Evolutionary conservation across 2,329 filamentous ascomycete genomes (phyloP).

Genomic region (Epichloe gansuensis): DNA sequence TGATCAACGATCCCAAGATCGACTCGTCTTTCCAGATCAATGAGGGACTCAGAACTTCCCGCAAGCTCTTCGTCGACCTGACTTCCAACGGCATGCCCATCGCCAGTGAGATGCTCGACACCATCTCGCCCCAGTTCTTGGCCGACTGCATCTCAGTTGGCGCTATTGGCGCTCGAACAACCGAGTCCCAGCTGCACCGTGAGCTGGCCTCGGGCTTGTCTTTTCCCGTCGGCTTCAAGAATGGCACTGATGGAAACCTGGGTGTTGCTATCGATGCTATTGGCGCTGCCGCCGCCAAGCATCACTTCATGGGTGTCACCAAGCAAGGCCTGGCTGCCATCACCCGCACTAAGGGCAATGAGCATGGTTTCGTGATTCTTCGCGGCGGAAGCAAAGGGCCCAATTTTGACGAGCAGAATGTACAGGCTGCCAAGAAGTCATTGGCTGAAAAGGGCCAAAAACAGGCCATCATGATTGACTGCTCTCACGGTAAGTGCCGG

Average conservation of each 20-base stretch:
- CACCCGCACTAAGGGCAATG: slow-evolving; percentile 82
- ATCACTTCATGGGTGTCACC: slow-evolving; percentile 97
- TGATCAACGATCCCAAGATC: slow-evolving; percentile 98
- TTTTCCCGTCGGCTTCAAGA: slow-evolving; percentile 99
- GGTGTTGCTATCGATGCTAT: slow-evolving; percentile 92
- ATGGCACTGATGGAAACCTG: slow-evolving; percentile 88
- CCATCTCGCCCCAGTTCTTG: slow-evolving; percentile 94
- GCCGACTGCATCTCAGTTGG: slow-evolving; percentile 92
- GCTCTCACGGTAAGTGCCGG: slow-evolving; percentile 68
- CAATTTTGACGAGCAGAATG: slow-evolving; percentile 81
- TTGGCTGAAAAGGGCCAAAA: slow-evolving; percentile 72
- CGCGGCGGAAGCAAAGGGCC: slow-evolving; percentile 83
- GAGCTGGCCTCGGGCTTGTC: slow-evolving; percentile 90
- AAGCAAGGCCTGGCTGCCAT: slow-evolving; percentile 96
- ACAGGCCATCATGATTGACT: slow-evolving; percentile 93
- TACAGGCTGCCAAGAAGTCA: slow-evolving; percentile 65
- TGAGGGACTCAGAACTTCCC: slow-evolving; percentile 86
- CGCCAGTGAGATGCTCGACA: slow-evolving; percentile 96
- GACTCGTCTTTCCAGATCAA: slow-evolving; percentile 98
- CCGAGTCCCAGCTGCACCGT: slow-evolving; percentile 90
- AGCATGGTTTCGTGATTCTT: slow-evolving; percentile 94
- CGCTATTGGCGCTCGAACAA: slow-evolving; percentile 90
- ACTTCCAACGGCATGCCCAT: slow-evolving; percentile 84
- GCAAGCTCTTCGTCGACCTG: slow-evolving; percentile 85
- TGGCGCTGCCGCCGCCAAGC: slow-evolving; percentile 68